phyloP scores from a whole-genome alignment of 2,329 filamentous ascomycete genomes.

The Chaetomium strumarium region DNA sequence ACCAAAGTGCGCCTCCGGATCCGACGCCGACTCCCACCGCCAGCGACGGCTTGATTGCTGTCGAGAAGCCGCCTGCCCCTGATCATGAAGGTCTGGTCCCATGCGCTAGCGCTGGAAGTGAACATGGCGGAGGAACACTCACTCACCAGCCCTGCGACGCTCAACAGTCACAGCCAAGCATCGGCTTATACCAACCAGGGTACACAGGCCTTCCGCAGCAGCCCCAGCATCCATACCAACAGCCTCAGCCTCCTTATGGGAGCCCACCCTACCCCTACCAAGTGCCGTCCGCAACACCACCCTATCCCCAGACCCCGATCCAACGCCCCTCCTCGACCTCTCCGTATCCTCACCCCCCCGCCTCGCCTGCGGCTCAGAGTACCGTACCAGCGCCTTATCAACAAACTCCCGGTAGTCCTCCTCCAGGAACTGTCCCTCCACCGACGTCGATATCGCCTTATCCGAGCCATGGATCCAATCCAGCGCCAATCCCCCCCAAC shows the following conservation, averaged over 20 bases:
- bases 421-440: background rate
- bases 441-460: background rate
- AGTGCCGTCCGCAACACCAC: background rate
- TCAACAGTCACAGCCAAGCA: background rate
- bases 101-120: background rate
- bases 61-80: conserved; percentile 10
- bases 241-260: background rate
- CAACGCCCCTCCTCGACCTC: background rate
- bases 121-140: background rate
- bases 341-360: background rate
- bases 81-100: conserved; percentile 16
- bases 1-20: background rate
- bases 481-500: background rate
- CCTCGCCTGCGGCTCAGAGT: background rate
- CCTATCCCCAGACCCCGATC: too few relatives aligned
- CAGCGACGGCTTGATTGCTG: conserved; percentile 12
- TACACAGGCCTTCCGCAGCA: background rate
- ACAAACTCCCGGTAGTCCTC: background rate
- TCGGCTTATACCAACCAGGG: background rate
- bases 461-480: background rate
- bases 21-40: background rate
- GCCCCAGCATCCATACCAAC: background rate
- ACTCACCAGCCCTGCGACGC: too few relatives aligned
- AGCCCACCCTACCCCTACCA: background rate
- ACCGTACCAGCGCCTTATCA: background rate